phyloP scores from a whole-genome alignment of 345 rosid genomes.

The Crucihimalaya himalaica region DNA sequence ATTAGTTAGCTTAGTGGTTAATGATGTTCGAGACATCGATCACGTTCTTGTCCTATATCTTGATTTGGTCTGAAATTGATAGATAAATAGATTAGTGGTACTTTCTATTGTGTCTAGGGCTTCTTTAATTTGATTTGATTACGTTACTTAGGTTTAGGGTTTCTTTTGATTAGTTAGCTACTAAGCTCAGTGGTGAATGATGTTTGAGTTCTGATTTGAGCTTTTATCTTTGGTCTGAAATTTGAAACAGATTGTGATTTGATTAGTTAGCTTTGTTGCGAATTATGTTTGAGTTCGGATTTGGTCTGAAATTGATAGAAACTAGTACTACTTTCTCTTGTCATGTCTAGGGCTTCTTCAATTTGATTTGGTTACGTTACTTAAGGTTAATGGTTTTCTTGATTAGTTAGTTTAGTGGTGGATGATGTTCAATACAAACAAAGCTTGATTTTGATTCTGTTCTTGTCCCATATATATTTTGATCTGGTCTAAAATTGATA shows the following conservation, averaged over 20 bases:
- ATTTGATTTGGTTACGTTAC: neutral
- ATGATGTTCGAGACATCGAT: too few relatives aligned
- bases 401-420: neutral
- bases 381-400: neutral
- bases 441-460: neutral
- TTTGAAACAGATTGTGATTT: too few relatives aligned
- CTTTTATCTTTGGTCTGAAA: too few relatives aligned
- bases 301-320: constrained; percentile 22
- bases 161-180: too few relatives aligned
- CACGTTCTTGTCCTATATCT: neutral
- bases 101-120: too few relatives aligned
- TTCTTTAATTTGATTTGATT: too few relatives aligned
- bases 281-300: too few relatives aligned
- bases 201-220: too few relatives aligned
- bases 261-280: too few relatives aligned
- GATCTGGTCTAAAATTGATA: constrained; percentile 6
- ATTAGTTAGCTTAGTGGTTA: neutral
- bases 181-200: too few relatives aligned
- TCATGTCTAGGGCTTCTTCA: neutral
- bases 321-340: constrained; percentile 34
- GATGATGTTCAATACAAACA: neutral
- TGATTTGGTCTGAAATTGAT: neutral
- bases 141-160: too few relatives aligned
- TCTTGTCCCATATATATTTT: neutral
- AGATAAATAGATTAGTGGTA: too few relatives aligned